Evolutionary conservation across 345 rosid genomes (phyloP), one percentile per base, ranked within the genome.

Genomic region (Physaria fendleri): DNA sequence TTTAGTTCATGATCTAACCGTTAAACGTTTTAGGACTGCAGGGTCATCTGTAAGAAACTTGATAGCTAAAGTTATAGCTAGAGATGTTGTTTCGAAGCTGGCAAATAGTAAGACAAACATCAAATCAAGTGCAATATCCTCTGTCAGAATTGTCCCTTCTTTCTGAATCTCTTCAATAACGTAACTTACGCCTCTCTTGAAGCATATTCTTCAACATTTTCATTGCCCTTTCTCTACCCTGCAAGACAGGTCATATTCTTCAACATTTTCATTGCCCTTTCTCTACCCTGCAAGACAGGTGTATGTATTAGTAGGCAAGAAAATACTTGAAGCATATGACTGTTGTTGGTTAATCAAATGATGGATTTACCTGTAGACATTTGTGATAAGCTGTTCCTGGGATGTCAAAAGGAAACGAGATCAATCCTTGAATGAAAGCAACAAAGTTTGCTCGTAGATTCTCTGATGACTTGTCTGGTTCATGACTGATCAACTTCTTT

Each of bases 21-120:
- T 81, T 73, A 93, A 72, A 66, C 85, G 79, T 68, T 78, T 71
- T 59, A 83, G 78, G 51, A 74, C 99, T 57, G 40, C 64, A 32
- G 97, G 85, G 62, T 85, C 51, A 14, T 84, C 86, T 1, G 85
- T 79, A 8, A 93, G 86, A 64, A 86, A 78, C 74, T 86, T 93
- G 55, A 86, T 41, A n/a, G 89, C 95, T 69, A 89, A 70, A 53
- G 99, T 86, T 73, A 84, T 18, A 47, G 95, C 99, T 20, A 88
- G 71, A 23, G 99, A 86, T 56, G 99, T 93, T 65, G 99, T 93
- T 81, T 93, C 99, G 61, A 81, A 93, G 76, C 99, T 88, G n/a
- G 97, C 95, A 54, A 93, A 88, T 6, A 93, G 83, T 30, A 93
- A 80, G 71, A 86, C 95, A 20, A 93, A 93, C 94, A 93, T 93